phyloP scores from a whole-genome alignment of 2,329 filamentous ascomycete species.

The Pestalotiopsis sp. region DNA sequence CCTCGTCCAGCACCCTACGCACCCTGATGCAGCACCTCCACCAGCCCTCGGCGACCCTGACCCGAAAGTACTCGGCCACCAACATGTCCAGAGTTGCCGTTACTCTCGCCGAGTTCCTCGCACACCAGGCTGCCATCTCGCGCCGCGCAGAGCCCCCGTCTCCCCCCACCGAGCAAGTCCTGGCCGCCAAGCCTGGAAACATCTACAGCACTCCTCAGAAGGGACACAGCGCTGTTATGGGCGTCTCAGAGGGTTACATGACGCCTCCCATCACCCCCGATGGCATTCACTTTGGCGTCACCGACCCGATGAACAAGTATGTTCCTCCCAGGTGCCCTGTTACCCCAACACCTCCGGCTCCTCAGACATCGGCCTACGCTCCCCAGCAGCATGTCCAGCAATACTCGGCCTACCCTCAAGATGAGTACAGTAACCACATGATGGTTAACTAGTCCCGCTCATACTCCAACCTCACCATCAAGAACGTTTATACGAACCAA shows the following conservation, averaged over 20 bases:
- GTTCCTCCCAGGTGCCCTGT: constrained; percentile 61
- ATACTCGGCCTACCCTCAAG: constrained; percentile 47
- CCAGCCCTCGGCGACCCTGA: constrained; percentile 59
- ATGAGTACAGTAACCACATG: constrained; percentile 35
- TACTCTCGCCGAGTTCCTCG: constrained; percentile 61
- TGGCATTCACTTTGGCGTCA: constrained; percentile 55
- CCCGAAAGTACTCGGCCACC: constrained; percentile 61
- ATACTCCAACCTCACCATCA: background rate
- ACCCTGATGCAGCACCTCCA: constrained; percentile 62
- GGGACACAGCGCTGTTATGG: constrained; percentile 63
- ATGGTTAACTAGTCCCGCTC: constrained; percentile 12
- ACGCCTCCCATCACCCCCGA: constrained; percentile 88
- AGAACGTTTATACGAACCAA: background rate
- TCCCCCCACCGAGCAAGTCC: constrained; percentile 55
- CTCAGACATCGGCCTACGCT: constrained; percentile 37
- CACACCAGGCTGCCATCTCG: constrained; percentile 59
- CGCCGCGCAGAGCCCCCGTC: constrained; percentile 59
- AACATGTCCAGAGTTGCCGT: constrained; percentile 56
- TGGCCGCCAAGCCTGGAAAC: constrained; percentile 55
- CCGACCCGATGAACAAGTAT: constrained; percentile 47
- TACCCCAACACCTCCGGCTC: constrained; percentile 60
- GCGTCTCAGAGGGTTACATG: constrained; percentile 73
- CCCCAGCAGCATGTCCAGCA: constrained; percentile 40
- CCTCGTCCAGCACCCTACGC: constrained; percentile 68
- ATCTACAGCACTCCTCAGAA: constrained; percentile 82